These are phyloP conservation scores for Herpetospermum pedunculosum DNA, from an alignment of 306 rosid species.

Conservation along the genomic window DNA sequence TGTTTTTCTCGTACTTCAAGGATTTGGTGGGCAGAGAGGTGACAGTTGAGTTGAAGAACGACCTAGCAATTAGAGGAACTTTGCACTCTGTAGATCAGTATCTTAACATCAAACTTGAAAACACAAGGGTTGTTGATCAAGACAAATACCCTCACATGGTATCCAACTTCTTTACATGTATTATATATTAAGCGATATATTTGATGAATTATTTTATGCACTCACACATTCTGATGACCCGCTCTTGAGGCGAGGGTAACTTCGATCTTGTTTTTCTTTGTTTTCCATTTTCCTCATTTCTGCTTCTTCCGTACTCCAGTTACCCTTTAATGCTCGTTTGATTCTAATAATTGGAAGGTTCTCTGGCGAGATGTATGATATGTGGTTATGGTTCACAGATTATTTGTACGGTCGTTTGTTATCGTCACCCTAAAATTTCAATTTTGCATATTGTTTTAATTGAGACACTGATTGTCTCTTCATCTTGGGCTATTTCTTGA, in stretches of 20 bases:
- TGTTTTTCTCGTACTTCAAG: slow-evolving; percentile 98
- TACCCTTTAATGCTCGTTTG: not conserved
- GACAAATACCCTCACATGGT: slow-evolving; percentile 99
- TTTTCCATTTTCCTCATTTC: not conserved
- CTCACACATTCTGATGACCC: too few species aligned
- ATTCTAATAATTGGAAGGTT: not conserved
- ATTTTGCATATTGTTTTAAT: not conserved
- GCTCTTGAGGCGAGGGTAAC: too few species aligned
- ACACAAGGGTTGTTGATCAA: slow-evolving; percentile 92
- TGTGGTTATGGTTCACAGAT: not conserved
- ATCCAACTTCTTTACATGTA: slow-evolving; percentile 4
- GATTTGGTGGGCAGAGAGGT: slow-evolving; percentile 97
- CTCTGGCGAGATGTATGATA: not conserved
- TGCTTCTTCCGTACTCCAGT: not conserved
- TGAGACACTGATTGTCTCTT: not conserved
- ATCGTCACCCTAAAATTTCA: not conserved
- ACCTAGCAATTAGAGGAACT: slow-evolving; percentile 83
- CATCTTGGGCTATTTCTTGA: not conserved
- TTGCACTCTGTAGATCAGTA: slow-evolving; percentile 92
- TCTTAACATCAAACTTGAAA: slow-evolving; percentile 93
- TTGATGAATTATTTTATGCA: too few species aligned
- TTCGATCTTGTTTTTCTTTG: too few species aligned
- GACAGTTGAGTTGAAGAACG: slow-evolving; percentile 93
- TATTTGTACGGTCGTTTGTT: not conserved
- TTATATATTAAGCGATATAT: too few species aligned